Evolutionary conservation across 2,329 filamentous ascomycete species (phyloP), one percentile per base, ranked within the genome.

Genomic region (Beauveria rudraprayagi): DNA sequence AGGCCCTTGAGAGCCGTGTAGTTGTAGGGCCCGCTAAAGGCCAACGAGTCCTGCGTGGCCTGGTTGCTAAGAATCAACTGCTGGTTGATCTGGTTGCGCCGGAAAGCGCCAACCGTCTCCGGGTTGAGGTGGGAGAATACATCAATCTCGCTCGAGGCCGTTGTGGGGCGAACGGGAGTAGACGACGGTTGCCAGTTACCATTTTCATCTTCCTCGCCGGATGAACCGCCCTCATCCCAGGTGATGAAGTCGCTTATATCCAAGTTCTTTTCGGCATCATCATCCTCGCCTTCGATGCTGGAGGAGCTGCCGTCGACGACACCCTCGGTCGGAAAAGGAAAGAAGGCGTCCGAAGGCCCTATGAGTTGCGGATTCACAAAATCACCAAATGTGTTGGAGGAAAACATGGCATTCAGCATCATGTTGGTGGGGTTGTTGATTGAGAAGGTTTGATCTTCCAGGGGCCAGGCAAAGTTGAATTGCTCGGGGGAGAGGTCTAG

Each of bases 31-130:
- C 82, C 77, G 58, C 84, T 81, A 70, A 87, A 84, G 55, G 83
- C 80, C 28, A 89, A 77, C 44, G 86, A 85, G 67, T 88, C 82
- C 61, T 82, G 76, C 43, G 83, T 85, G 24, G 82, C 83, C 67
- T 84, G 81, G 68, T 81, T 83, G 73, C 82, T 84, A 64, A 82
- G 72, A 62, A 85, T 83, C 63, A 85, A 76, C 66, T 84, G 80
- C 69, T 83, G 80, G 69, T 84, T 83, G 77, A 78, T 85, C 70
- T 83, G 85, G 71, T 83, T 87, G 65, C 79, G 84, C 61, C 89
- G 89, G 79, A 94, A 95, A 1, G 90, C 88, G 43, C 89, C 89
- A 41, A 94, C 89, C 16, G 88, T 84, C 61, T 86, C 83, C 9
- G 80, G 74, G 62, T 84, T 83, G 65, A 85, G 83, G 67, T 88